Conservation (phyloP, 257 asterid species). For the Solanum sejunctum region DNA sequence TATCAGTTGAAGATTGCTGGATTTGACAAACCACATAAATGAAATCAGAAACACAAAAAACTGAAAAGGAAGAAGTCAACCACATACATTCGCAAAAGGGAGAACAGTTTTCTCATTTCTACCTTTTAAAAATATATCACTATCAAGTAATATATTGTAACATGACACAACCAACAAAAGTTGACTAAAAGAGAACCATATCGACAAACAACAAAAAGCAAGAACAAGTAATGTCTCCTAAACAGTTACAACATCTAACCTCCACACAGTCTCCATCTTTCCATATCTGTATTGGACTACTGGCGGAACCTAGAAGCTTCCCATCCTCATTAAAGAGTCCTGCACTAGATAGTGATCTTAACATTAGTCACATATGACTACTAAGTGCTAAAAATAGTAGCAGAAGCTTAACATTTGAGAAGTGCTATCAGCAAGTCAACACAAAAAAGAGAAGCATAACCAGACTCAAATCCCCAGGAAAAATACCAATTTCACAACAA, state of each 20-base stretch:
- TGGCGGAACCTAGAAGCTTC: constrained; percentile 59
- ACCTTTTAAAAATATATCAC: background rate
- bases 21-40: background rate
- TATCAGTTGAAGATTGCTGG: constrained; percentile 98
- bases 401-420: background rate
- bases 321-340: constrained; percentile 72
- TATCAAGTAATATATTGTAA: background rate
- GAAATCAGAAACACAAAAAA: background rate
- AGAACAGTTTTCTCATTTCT: background rate
- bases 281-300: constrained; percentile 97
- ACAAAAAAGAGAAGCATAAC: background rate
- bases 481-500: background rate
- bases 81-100: background rate
- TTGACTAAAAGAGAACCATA: background rate
- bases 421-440: background rate
- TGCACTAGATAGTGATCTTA: constrained; percentile 8
- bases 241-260: constrained; percentile 26
- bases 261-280: constrained; percentile 88
- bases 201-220: background rate
- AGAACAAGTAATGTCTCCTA: background rate
- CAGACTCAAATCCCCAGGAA: background rate
- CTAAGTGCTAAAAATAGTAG: background rate
- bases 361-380: background rate
- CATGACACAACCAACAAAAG: background rate
- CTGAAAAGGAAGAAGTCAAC: background rate